Evolutionary conservation across 768 basidiomycete species (phyloP).

Genomic region (Mrakia blollopis): DNA sequence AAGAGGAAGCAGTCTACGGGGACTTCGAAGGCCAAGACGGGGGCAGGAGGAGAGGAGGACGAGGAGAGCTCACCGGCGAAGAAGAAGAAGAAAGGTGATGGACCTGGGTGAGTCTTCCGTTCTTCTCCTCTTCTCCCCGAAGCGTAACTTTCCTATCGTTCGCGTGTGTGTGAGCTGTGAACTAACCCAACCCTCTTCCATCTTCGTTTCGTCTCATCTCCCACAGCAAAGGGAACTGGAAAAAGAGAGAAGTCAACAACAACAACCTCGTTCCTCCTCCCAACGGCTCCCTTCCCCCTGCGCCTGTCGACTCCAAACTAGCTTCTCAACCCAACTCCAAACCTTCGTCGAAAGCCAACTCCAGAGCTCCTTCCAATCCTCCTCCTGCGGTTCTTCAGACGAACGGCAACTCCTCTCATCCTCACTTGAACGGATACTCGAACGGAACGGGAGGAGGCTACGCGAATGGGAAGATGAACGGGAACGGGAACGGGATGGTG

Average conservation of each 20-base stretch:
- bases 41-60: too few species aligned
- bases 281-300: neutral
- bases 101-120: slow-evolving; percentile 9
- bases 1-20: neutral
- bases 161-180: neutral
- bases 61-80: neutral
- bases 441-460: neutral
- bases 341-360: too few species aligned
- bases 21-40: neutral
- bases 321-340: neutral
- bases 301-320: neutral
- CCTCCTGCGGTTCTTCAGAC: neutral
- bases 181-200: neutral
- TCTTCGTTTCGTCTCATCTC: neutral
- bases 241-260: too few species aligned
- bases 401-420: neutral
- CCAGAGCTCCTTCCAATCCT: slow-evolving; percentile 10
- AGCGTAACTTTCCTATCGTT: too few species aligned
- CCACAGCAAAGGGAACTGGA: too few species aligned
- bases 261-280: neutral
- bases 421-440: neutral
- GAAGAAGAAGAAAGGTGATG: slow-evolving; percentile 22
- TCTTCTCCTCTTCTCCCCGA: too few species aligned
- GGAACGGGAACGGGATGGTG: neutral
- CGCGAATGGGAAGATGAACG: neutral